These are phyloP conservation scores for Arthrobotrys iridis DNA, from an alignment of 2,329 filamentous ascomycete species.

Conservation along the genomic window DNA sequence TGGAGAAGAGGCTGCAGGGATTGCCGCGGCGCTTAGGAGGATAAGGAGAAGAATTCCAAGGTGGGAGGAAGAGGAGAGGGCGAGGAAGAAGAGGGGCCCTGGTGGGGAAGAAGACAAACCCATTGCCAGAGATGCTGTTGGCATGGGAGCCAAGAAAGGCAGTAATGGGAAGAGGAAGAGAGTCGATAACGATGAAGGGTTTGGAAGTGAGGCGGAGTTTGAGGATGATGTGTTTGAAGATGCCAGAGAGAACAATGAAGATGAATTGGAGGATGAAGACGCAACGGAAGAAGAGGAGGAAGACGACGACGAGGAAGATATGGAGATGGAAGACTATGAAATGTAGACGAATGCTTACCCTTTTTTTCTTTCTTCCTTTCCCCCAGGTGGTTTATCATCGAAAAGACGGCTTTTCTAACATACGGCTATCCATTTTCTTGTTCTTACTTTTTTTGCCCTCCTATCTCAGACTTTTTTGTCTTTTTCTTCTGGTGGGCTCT, in stretches of 20 bases:
- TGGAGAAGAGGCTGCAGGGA: constrained; percentile 76
- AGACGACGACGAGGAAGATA: constrained; percentile 67
- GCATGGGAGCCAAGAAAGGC: neutral
- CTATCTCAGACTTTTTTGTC: constrained; percentile 23
- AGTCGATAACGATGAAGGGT: constrained; percentile 40
- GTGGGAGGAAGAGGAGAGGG: constrained; percentile 70
- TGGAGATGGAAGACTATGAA: constrained; percentile 54
- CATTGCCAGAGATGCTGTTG: constrained; percentile 58
- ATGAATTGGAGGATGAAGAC: constrained; percentile 59
- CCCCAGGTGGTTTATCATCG: no score
- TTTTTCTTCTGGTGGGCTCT: neutral
- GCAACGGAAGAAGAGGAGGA: constrained; percentile 65
- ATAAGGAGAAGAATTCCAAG: constrained; percentile 73
- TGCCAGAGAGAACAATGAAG: constrained; percentile 59
- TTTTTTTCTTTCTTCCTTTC: constrained; percentile 11
- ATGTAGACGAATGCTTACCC: neutral
- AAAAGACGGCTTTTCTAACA: constrained; percentile 3
- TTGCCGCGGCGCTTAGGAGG: constrained; percentile 73
- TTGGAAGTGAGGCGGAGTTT: constrained; percentile 59
- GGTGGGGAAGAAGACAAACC: constrained; percentile 59
- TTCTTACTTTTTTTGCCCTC: constrained; percentile 1
- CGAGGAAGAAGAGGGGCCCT: constrained; percentile 39
- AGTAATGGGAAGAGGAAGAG: constrained; percentile 25
- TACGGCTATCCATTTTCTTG: neutral
- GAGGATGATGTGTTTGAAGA: constrained; percentile 59